Percentiles rank a stretch among this genome's conserved stretches.
These are phyloP conservation scores for Mortierella claussenii DNA, from an alignment of 192 early-diverging fungal species.

Conservation along the genomic window DNA sequence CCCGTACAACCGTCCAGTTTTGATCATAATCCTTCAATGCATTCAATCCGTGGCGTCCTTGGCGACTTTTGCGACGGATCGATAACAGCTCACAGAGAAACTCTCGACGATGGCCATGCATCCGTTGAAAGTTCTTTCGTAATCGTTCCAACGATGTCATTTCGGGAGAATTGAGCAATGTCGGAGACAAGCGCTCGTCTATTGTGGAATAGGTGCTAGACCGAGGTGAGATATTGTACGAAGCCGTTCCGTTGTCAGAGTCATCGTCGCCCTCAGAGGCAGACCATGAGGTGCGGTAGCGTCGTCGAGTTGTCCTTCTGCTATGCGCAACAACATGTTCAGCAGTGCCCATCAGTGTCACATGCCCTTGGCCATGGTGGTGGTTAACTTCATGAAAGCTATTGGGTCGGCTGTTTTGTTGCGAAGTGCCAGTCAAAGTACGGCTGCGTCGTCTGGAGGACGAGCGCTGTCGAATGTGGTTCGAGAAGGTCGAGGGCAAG, in stretches of 20 bases:
- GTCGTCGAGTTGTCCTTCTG: conserved; percentile 7
- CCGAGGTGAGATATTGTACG: conserved; percentile 22
- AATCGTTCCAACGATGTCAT: conserved; percentile 58
- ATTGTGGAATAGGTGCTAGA: conserved; percentile 28
- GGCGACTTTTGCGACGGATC: conserved; percentile 60
- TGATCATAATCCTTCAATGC: conserved; percentile 56
- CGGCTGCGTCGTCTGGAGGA: conserved; percentile 18
- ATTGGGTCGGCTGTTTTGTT: conserved; percentile 30
- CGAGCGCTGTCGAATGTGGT: conserved; percentile 32
- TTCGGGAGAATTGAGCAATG: conserved; percentile 14
- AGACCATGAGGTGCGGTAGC: conserved; percentile 41
- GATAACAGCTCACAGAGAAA: conserved; percentile 63
- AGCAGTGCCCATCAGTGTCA: neutral
- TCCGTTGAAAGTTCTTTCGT: conserved; percentile 55
- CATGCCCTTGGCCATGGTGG: neutral
- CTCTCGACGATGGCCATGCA: conserved; percentile 68
- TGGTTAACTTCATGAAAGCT: conserved; percentile 36
- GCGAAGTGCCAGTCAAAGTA: conserved; percentile 10
- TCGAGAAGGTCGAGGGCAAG: conserved; percentile 26
- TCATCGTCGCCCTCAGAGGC: conserved; percentile 53
- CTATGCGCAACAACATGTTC: conserved; percentile 1
- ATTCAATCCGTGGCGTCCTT: conserved; percentile 56
- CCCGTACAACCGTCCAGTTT: conserved; percentile 52
- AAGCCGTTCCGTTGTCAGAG: conserved; percentile 20
- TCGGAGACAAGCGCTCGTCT: conserved; percentile 14